Evolutionary conservation across 306 rosid genomes (phyloP), one percentile per base, ranked within the genome.

Genomic region (Vigna nakashimae): DNA sequence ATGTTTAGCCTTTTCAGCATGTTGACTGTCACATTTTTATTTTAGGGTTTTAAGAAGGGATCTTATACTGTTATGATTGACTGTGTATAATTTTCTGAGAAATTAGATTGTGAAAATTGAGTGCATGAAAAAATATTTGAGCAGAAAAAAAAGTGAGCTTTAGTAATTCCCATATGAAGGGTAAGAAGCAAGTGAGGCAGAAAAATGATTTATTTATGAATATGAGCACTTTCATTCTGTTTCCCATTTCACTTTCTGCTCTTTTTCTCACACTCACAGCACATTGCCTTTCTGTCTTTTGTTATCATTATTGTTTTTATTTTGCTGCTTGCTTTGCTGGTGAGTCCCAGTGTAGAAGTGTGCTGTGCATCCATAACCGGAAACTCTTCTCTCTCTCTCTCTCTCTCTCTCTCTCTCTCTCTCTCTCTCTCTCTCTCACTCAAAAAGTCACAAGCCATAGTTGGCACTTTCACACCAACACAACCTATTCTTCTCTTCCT

Each of bases 231-330:
- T 80, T 73, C 50, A 3, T 72, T 73, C 75, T 80, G 74, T 80
- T 80, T 80, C 77, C 82, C 84, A 30, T 65, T 50, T 76, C 63
- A 20, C 71, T 69, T 65, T 52, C 59, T 22, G 9, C 69, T 18
- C 55, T 62, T 65, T 67, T 59, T 14, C 56, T 28, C 59, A 30
- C 32, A 16, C 82, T 51, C 68, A 40, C 84, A 64, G 48, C 69
- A 68, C 79, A 9, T 69, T 73, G 75, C 65, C 79, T 52, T 56
- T 86, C 84, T 83, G 89, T 87, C 88, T 55, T 80, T 36, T 57
- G 49, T 49, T 58, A 11, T 65, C 46, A 77, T 36, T 73, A 59
- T 74, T 70, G 32, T 57, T 69, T 20, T 59, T 56, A 30, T 68
- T 77, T 69, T 71, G 64, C 50, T 86, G 75, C 48, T 84, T 76